These are phyloP conservation scores for Fraxinus floribunda DNA, from an alignment of 305 asterid genomes.

Conservation along the genomic window DNA sequence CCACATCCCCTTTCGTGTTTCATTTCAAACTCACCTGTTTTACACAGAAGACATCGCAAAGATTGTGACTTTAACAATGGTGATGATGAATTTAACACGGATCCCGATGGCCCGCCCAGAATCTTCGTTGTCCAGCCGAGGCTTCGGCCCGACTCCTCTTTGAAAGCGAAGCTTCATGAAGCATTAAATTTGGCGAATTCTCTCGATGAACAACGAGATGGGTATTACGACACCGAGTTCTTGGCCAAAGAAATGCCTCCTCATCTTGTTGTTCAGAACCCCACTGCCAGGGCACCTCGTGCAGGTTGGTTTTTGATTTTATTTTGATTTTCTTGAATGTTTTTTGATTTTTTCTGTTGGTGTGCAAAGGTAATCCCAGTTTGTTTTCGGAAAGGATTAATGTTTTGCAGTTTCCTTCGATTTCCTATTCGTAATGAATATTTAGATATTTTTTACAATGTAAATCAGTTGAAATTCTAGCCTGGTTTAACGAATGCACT, in stretches of 20 bases:
- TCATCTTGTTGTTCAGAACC: conserved; percentile 87
- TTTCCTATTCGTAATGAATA: not conserved
- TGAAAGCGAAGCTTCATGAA: conserved; percentile 70
- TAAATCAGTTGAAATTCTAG: not conserved
- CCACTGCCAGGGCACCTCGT: conserved; percentile 53
- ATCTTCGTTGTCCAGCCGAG: conserved; percentile 88
- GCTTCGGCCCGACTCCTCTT: conserved; percentile 61
- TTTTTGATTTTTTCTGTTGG: not conserved
- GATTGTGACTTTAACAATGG: not conserved
- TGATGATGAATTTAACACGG: conserved; percentile 40
- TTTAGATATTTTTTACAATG: not conserved
- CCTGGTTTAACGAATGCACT: not conserved
- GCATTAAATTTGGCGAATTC: conserved; percentile 77
- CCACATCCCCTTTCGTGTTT: not conserved
- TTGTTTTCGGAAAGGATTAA: not conserved
- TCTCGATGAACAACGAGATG: conserved; percentile 84
- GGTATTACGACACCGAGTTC: conserved; percentile 51
- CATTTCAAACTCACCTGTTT: not conserved
- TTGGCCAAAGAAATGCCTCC: conserved; percentile 63
- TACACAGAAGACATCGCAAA: not conserved
- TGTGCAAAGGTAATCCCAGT: not conserved
- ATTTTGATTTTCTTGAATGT: not conserved
- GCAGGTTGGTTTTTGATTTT: conserved; percentile 50
- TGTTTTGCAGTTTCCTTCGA: not conserved
- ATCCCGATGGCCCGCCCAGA: conserved; percentile 58